Evolutionary conservation across 495 filamentous ascomycete genomes (phyloP).

Genomic region (Amorphotheca resinae): DNA sequence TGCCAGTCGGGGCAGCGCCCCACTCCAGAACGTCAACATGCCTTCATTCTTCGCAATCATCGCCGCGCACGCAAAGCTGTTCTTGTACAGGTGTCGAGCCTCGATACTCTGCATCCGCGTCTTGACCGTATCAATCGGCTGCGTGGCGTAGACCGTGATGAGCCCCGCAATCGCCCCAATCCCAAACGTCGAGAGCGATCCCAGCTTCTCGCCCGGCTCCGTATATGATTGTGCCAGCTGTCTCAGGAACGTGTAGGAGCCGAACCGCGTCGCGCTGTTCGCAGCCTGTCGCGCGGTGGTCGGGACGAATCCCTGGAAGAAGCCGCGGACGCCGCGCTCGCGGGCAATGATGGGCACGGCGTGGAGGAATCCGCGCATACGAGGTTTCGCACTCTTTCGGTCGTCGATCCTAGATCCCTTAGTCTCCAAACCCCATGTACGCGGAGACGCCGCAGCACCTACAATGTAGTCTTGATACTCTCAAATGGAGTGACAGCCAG

Average conservation of each 20-base stretch:
- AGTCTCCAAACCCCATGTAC: no score
- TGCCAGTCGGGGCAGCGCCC: constrained; percentile 73
- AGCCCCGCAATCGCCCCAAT: constrained; percentile 83
- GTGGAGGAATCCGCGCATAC: constrained; percentile 87
- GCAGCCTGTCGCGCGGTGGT: constrained; percentile 91
- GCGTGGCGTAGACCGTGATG: constrained; percentile 85
- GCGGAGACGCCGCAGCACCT: no score
- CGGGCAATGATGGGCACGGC: constrained; percentile 74
- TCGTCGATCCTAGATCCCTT: constrained; percentile 65
- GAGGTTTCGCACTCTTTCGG: constrained; percentile 73
- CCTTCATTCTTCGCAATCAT: constrained; percentile 85
- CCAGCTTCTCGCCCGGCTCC: constrained; percentile 88
- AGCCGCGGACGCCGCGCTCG: constrained; percentile 78
- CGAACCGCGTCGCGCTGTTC: constrained; percentile 83
- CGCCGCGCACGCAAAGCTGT: constrained; percentile 74
- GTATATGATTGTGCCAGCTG: constrained; percentile 88
- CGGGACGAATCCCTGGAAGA: constrained; percentile 93
- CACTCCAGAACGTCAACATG: constrained; percentile 83
- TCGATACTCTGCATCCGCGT: constrained; percentile 98
- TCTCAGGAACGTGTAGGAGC: constrained; percentile 77
- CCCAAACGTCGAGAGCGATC: constrained; percentile 76
- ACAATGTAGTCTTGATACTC: constrained; percentile 94
- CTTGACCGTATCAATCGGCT: constrained; percentile 92
- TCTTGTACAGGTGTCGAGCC: constrained; percentile 69
- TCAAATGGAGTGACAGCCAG: constrained; percentile 94